A percentile compares a stretch with the other conserved stretches of the same genome.
phyloP scores from a whole-genome alignment of 2,329 filamentous ascomycete species.

The Curvularia spicifera region DNA sequence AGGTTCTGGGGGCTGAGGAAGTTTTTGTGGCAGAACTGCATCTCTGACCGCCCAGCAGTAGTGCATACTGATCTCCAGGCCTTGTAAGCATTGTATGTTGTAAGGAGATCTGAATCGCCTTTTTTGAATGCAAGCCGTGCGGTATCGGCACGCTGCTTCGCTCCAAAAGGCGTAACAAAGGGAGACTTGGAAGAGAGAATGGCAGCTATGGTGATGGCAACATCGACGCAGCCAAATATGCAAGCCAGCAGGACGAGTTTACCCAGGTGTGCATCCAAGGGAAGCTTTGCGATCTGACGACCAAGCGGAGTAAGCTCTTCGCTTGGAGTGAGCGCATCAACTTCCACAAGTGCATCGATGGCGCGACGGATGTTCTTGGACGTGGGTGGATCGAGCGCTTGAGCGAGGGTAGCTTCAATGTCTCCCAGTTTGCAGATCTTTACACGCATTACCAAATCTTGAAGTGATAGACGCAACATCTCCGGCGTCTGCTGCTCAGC shows the following conservation, averaged over 20 bases:
- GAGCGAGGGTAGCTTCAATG: conserved; percentile 86
- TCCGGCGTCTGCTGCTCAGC: conserved; percentile 94
- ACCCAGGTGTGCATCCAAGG: conserved; percentile 91
- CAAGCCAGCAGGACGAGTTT: conserved; percentile 88
- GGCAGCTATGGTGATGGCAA: conserved; percentile 87
- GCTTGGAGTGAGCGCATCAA: conserved; percentile 78
- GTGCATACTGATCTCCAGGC: conserved; percentile 86
- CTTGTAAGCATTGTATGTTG: conserved; percentile 90
- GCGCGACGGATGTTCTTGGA: conserved; percentile 91
- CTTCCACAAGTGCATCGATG: conserved; percentile 90
- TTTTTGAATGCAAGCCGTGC: conserved; percentile 79
- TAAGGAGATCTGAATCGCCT: conserved; percentile 89
- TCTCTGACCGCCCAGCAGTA: conserved; percentile 74
- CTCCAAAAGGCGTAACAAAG: conserved; percentile 85
- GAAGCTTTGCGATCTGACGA: conserved; percentile 82
- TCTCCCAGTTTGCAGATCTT: conserved; percentile 97
- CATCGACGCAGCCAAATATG: conserved; percentile 90
- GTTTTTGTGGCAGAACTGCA: conserved; percentile 92
- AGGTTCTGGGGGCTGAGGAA: conserved; percentile 90
- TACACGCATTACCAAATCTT: conserved; percentile 92
- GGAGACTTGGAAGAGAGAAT: conserved; percentile 95
- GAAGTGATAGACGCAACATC: conserved; percentile 90
- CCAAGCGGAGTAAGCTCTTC: conserved; percentile 90
- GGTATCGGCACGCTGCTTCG: conserved; percentile 80
- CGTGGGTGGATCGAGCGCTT: conserved; percentile 88